Conservation (phyloP, 2,329 filamentous ascomycete genomes). For the Stromatinia cepivora region DNA sequence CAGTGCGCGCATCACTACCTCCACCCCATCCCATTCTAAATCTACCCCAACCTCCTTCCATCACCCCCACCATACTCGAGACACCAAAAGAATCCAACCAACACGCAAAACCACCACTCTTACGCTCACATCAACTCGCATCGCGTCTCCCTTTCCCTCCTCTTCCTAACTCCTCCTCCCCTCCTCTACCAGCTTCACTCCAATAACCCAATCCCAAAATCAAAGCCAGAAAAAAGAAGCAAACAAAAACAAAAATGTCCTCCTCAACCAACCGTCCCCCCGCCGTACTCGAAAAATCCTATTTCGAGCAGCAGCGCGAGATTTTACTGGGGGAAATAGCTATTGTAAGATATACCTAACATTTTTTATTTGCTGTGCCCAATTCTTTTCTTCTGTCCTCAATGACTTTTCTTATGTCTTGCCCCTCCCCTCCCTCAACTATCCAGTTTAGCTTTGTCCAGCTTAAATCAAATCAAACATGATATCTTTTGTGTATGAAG, state of each 20-base stretch:
- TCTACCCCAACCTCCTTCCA: neutral
- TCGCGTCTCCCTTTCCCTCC: neutral
- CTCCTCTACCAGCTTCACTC: neutral
- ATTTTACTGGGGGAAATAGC: constrained; percentile 71
- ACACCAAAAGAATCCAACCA: neutral
- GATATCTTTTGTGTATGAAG: no score
- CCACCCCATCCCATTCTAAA: neutral
- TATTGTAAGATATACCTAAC: constrained; percentile 50
- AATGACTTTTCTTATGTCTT: no score
- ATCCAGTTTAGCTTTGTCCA: no score
- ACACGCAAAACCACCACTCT: neutral
- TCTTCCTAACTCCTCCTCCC: neutral
- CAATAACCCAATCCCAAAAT: neutral
- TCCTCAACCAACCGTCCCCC: constrained; percentile 12
- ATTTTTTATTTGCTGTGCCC: neutral
- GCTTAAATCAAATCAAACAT: no score
- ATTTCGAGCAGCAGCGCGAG: constrained; percentile 76
- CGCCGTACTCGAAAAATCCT: constrained; percentile 52
- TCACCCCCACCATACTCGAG: neutral
- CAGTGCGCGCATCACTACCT: neutral
- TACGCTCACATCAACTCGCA: neutral
- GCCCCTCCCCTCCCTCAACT: no score
- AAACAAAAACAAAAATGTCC: neutral
- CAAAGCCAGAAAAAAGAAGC: no score
- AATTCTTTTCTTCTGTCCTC: no score